A percentile compares a stretch with the other conserved stretches of the same genome.
Evolutionary conservation across 352 stramenopile species (phyloP).

Genomic region (Phytophthora brassicae): DNA sequence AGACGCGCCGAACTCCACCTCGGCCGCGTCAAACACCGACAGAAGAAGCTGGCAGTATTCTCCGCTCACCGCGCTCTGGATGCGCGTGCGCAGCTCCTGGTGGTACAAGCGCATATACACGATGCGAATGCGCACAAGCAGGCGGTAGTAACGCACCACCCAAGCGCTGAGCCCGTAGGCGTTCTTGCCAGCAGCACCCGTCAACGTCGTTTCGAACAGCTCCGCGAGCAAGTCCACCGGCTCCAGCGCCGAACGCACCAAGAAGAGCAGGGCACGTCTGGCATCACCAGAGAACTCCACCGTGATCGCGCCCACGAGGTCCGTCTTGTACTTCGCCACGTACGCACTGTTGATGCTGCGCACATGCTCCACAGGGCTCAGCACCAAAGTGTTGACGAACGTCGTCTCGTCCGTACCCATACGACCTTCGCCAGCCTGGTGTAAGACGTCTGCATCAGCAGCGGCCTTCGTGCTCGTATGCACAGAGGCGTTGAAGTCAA

Average conservation of each 20-base stretch:
- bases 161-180: conserved; percentile 11
- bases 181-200: conserved; percentile 33
- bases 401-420: conserved; percentile 59
- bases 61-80: conserved; percentile 11
- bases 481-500: conserved; percentile 49
- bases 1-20: background rate
- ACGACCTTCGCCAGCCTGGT: conserved; percentile 66
- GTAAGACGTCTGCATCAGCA: conserved; percentile 50
- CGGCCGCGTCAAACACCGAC: conserved; percentile 1
- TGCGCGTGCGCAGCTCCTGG: conserved; percentile 23
- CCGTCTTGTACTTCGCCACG: conserved; percentile 10
- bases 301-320: conserved; percentile 30
- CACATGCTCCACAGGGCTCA: conserved; percentile 46
- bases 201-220: conserved; percentile 37
- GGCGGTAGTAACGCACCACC: conserved; percentile 24
- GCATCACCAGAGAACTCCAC: conserved; percentile 33
- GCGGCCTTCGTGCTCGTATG: conserved; percentile 56
- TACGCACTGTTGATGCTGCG: conserved; percentile 45
- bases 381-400: conserved; percentile 51
- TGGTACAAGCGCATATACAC: conserved; percentile 50
- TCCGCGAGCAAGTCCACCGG: conserved; percentile 33
- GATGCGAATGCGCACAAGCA: background rate
- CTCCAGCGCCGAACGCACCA: conserved; percentile 30
- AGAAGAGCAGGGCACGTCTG: conserved; percentile 31
- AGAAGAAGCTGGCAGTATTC: conserved; percentile 5